Evolutionary conservation across 139 green algal species (phyloP), one percentile per base, ranked within the genome.

Genomic region (Chlamydomonas sp.): DNA sequence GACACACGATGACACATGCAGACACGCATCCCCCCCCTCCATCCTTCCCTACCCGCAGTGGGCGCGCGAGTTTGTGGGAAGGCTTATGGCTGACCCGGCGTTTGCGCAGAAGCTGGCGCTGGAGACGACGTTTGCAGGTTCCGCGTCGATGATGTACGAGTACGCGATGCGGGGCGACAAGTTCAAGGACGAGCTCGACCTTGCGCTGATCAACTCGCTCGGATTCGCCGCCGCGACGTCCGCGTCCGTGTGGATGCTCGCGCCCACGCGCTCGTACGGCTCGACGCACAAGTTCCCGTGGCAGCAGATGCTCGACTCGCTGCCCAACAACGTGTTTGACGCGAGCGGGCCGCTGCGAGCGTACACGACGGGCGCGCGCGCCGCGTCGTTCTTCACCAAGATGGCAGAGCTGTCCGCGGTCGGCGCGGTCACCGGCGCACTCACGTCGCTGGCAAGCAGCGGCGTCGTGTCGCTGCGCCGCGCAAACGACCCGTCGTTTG

Each of bases 51-150:
- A n/a, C n/a, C 29, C 73, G 69, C 80, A 91, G 81, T 73, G 87
- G 29, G 88, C 89, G 0, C 84, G 92, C 8, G 87, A 87, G 38
- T 92, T 98, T 69, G 87, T 98, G 39, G 94, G 94, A 43, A 84
- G 94, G 43, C 69, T 97, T 5, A 97, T 99, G 91, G 94, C 90
- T 6, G 94, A 99, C 79, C 93, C 94, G 0, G 92, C 87, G 0
- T 98, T 98, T 69, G 79, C 93, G 36, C 89, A 94, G 47, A 99
- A 98, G 87, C 65, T 97, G 65, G 63, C 79, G 2, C 76, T 97
- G 48, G 94, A 99, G 83, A 84, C 94, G 71, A 36, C 73, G 1
- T 76, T 98, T 39, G 90, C 92, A 13, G 77, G 91, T 28, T 60
- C 38, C 22, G 64, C 31, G 16, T 86, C 73, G 37, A 72, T 97